Evolutionary conservation across 441 rosid genomes (phyloP), one percentile per base, ranked within the genome.

Genomic region (Viola pubescens): DNA sequence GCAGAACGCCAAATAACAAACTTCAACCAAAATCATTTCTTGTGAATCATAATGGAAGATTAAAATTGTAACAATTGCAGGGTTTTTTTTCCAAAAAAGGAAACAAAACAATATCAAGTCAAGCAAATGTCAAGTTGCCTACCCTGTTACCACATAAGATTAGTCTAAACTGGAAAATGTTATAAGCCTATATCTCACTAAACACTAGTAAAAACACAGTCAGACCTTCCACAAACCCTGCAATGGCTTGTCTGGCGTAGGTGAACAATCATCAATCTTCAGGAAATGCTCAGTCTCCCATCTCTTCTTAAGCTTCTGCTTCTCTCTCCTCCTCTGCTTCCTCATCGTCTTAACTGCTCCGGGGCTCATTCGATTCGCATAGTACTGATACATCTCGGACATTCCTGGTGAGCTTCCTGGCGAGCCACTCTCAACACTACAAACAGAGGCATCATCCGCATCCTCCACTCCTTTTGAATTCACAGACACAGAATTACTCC

Each of bases 221-320:
- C 66, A 69, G 70, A 87, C 97, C 98, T 87, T 89, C 97, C 96
- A 89, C 48, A 89, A 66, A 19, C 97, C 98, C 76, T 92, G 97
- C 75, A 92, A 69, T 7, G 96, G 98, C 57, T 84, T 83, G 10
- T 75, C 61, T 0, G 64, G 58, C 1, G 88, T 86, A 50, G 98
- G 92, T 0, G 79, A 84, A 75, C 72, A 87, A 75, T 87, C 82
- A 43, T 63, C 46, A 58, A 92, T 81, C 82, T 83, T 92, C 54
- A 89, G 75, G 57, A 89, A 92, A 70, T 89, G 91, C 73, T 87
- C 91, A 3, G 92, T 79, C 70, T 86, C 97, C 94, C 90, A 84
- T 66, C 74, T 80, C 70, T 68, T 77, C 77, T 60, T 82, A 9
- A 74, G 82, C 60, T 75, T 90, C 83, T 82, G 86, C 68, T 80